Base-by-base conservation (phyloP, 306 rosid genomes). In the Acacia melanoxylon region DNA sequence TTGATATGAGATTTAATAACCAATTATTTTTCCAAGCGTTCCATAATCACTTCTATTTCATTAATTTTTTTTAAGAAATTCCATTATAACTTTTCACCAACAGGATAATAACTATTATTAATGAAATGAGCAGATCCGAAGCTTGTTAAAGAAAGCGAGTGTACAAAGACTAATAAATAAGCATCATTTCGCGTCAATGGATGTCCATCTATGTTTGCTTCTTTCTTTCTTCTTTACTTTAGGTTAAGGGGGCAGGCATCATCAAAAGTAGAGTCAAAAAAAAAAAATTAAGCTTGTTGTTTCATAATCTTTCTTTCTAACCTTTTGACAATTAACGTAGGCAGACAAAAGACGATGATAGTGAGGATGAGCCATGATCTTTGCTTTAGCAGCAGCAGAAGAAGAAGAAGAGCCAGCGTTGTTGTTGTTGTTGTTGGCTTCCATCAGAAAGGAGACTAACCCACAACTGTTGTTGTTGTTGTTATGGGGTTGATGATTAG, bases 301-400 rank as follows among this genome's bases (percentile, higher is more conserved):
- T 71, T 19, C 22, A 25, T 24, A 37, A 24, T 17, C 33, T 31
- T 14, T 15, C 59, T 40, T 15, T 15, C 80, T 86, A 25, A 94
- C 99, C 98, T 95, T 95, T 48, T 92, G 95, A 81, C 99, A 95
- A 85, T 88, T 95, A 87, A 91, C 87, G 85, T 92, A 95, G 77
- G 99, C 92, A 33, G 93, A 86, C 85, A 95, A 82, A 76, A 95
- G 96, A 29, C 99, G 97, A 65, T 90, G 98, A 82, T 93, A 95
- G 87, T 92, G 98, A 81, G 99, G 99, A 78, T 95, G 99, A 49
- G 92, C 96, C 91, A 95, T 93, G 91, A 95, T 93, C 91, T 93
- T 95, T 33, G 92, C 94, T 84, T 93, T 95, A 27, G 90, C 86
- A 37, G 88, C 82, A 17, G 74, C 78, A 20, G 87, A 80, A 11